Conservation (phyloP, 139 green algal genomes). For the Closterium sp. region DNA sequence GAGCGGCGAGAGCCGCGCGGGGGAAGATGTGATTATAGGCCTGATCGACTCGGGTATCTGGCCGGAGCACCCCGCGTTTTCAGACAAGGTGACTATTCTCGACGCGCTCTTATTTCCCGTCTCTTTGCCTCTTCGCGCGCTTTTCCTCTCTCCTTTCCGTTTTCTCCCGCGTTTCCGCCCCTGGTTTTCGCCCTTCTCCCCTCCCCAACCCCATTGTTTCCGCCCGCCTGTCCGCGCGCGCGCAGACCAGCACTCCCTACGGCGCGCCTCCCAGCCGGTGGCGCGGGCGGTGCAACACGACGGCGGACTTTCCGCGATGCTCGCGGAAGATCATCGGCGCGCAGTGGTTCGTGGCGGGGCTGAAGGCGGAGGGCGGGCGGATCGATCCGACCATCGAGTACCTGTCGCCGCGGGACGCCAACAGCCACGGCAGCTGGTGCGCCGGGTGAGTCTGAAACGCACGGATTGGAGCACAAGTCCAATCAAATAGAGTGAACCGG, state of each 20-base stretch:
- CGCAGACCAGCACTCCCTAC: background rate
- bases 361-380: background rate
- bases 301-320: background rate
- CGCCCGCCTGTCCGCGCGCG: background rate
- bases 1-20: background rate
- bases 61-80: background rate
- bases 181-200: background rate
- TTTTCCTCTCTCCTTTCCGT: too few species aligned
- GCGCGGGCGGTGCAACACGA: background rate
- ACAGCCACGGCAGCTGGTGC: conserved; percentile 4
- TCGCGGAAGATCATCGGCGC: conserved; percentile 1
- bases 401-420: background rate
- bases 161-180: too few species aligned
- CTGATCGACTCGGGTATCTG: background rate
- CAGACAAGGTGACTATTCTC: background rate
- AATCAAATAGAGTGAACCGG: too few species aligned
- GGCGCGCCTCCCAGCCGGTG: background rate
- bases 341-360: background rate
- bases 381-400: background rate
- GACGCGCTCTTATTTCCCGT: background rate
- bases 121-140: background rate
- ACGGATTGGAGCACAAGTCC: too few species aligned
- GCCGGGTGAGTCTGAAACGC: background rate
- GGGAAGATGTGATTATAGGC: background rate
- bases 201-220: background rate